Percentiles rank a stretch among this genome's conserved stretches.
Conservation (phyloP, 1,139 yeast genomes). For the Suhomyces chickasaworum region DNA sequence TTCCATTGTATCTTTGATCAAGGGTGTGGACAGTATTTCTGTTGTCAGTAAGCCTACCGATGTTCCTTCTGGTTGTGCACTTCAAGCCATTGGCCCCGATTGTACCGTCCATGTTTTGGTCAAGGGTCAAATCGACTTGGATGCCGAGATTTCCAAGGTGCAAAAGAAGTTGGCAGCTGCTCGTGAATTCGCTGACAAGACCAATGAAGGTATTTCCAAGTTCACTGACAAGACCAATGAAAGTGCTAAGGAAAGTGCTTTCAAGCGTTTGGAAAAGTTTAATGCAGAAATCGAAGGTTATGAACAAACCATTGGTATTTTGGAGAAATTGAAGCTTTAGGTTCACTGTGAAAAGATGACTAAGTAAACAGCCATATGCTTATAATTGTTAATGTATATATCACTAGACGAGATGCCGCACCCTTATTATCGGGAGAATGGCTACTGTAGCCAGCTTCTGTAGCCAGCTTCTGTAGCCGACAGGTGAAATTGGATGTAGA, state of each 20-base stretch:
- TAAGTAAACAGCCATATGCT: not conserved
- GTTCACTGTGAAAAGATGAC: not conserved
- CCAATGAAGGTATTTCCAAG: constrained; percentile 56
- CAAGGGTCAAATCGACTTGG: constrained; percentile 92
- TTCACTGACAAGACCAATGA: constrained; percentile 83
- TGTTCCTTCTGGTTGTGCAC: constrained; percentile 88
- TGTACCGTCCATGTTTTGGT: constrained; percentile 88
- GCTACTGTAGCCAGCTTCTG: not conserved
- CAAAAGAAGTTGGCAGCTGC: constrained; percentile 69
- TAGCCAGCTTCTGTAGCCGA: not conserved
- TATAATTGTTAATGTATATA: not conserved
- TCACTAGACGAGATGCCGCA: not conserved
- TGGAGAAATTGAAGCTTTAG: constrained; percentile 70
- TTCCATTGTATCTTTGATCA: constrained; percentile 85
- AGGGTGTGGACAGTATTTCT: constrained; percentile 76
- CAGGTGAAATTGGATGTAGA: not conserved
- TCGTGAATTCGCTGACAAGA: constrained; percentile 48
- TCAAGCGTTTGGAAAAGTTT: constrained; percentile 66
- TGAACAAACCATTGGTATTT: constrained; percentile 72
- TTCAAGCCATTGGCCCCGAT: constrained; percentile 75
- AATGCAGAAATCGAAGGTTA: constrained; percentile 87
- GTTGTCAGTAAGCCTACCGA: constrained; percentile 56
- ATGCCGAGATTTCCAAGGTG: constrained; percentile 85
- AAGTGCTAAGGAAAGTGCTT: constrained; percentile 78
- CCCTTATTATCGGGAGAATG: not conserved